phyloP scores from a whole-genome alignment of 192 early-diverging fungal genomes.

The Coemansia umbellata region DNA sequence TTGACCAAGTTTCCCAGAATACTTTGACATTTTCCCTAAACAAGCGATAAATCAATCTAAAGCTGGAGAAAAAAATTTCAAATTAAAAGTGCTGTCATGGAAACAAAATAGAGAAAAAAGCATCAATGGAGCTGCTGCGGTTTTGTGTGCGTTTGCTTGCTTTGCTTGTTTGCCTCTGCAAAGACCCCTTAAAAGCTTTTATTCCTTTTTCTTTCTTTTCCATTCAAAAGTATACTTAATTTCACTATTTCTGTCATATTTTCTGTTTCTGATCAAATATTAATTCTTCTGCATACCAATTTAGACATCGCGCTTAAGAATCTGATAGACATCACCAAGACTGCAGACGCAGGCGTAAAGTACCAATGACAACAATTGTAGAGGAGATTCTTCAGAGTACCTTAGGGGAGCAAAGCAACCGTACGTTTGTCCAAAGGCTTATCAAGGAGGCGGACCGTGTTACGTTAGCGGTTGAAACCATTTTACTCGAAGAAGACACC shows the following conservation, averaged over 20 bases:
- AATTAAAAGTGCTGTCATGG: neutral
- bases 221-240: too few relatives aligned
- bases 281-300: too few relatives aligned
- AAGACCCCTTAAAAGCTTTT: too few relatives aligned
- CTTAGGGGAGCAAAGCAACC: conserved; percentile 22
- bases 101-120: neutral
- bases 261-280: too few relatives aligned
- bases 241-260: too few relatives aligned
- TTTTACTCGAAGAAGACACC: conserved; percentile 7
- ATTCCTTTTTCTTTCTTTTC: too few relatives aligned
- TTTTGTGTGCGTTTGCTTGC: neutral
- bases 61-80: neutral
- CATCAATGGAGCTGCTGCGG: neutral
- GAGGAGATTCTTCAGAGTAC: conserved; percentile 1
- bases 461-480: conserved; percentile 11
- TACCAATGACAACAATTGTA: too few relatives aligned
- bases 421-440: conserved; percentile 23
- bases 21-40: conserved; percentile 17
- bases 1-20: conserved; percentile 30
- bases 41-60: neutral
- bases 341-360: too few relatives aligned
- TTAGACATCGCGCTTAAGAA: too few relatives aligned
- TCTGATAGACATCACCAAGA: too few relatives aligned
- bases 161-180: too few relatives aligned
- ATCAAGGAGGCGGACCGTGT: conserved; percentile 11